phyloP scores from a whole-genome alignment of 495 filamentous ascomycete species.

The Jackrogersella multiformis region DNA sequence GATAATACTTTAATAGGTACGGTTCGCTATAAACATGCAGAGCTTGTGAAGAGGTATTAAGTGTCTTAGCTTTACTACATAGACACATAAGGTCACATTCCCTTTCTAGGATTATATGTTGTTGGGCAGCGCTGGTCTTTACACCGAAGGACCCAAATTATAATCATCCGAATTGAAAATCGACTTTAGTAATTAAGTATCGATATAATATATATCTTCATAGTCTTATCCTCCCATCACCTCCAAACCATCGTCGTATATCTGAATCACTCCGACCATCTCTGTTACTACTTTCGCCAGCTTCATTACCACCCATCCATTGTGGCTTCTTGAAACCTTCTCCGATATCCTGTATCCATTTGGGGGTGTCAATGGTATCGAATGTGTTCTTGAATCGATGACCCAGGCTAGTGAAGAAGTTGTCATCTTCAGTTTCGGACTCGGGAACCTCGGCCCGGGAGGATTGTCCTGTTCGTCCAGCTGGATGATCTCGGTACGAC shows the following conservation, averaged over 20 bases:
- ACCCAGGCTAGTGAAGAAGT: conserved; percentile 81
- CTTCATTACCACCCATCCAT: conserved; percentile 77
- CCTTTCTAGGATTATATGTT: no score
- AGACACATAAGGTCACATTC: no score
- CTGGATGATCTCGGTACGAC: conserved; percentile 43
- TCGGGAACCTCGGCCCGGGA: conserved; percentile 42
- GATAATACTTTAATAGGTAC: no score
- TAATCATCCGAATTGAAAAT: conserved; percentile 2
- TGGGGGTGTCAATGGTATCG: conserved; percentile 81
- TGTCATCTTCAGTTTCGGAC: conserved; percentile 72
- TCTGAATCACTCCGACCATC: conserved; percentile 42
- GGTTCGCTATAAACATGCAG: no score
- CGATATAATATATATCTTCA: conserved; percentile 14
- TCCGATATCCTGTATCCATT: conserved; percentile 76
- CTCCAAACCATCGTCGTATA: conserved; percentile 58
- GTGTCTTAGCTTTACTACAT: no score
- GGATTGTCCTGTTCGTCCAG: conserved; percentile 31
- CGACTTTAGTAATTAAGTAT: conserved; percentile 21
- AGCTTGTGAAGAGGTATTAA: no score
- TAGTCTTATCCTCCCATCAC: conserved; percentile 48
- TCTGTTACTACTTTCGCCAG: conserved; percentile 40
- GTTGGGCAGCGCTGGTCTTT: not conserved
- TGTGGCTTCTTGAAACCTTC: conserved; percentile 76
- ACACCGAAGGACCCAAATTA: not conserved
- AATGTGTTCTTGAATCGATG: conserved; percentile 91